Percentiles rank a stretch among this genome's conserved stretches.
phyloP scores from a whole-genome alignment of 495 filamentous ascomycete species.

The Echria macrotheca region DNA sequence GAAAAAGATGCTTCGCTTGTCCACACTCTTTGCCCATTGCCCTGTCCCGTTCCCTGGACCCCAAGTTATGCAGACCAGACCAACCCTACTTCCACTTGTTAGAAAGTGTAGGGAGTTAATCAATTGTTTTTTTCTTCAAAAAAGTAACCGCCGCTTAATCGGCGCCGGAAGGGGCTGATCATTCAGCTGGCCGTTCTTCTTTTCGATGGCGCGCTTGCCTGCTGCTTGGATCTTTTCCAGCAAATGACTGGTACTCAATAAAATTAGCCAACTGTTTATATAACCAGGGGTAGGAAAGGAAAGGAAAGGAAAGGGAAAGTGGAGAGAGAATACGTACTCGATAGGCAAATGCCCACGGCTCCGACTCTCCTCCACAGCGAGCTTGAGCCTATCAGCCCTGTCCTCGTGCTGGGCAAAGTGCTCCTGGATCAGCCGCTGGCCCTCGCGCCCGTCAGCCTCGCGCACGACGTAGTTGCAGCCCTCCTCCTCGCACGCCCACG shows the following conservation, averaged over 20 bases:
- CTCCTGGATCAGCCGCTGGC: conserved; percentile 53
- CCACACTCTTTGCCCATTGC: too few relatives aligned
- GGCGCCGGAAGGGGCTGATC: conserved; percentile 24
- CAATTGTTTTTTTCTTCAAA: too few relatives aligned
- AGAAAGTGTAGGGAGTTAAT: neutral
- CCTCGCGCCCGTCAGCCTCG: conserved; percentile 50
- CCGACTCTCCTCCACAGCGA: conserved; percentile 48
- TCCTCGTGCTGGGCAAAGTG: conserved; percentile 65
- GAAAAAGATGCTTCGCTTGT: too few relatives aligned
- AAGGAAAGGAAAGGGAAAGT: conserved; percentile 12
- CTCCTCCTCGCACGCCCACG: conserved; percentile 65
- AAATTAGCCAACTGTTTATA: conserved; percentile 13
- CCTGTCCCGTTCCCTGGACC: too few relatives aligned
- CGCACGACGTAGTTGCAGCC: conserved; percentile 61
- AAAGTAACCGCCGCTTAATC: conserved; percentile 33
- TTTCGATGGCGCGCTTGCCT: conserved; percentile 31
- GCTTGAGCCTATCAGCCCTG: conserved; percentile 50
- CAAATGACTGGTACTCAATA: conserved; percentile 29
- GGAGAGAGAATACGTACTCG: conserved; percentile 42
- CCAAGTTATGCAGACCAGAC: neutral
- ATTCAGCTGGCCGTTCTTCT: conserved; percentile 21
- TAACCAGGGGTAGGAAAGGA: neutral
- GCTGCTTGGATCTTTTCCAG: conserved; percentile 40
- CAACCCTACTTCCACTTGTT: neutral
- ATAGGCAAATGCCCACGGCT: conserved; percentile 53